Base-by-base conservation (phyloP, 202 grass and related monocot genomes). In the Bolboschoenoplectus hybrid region DNA sequence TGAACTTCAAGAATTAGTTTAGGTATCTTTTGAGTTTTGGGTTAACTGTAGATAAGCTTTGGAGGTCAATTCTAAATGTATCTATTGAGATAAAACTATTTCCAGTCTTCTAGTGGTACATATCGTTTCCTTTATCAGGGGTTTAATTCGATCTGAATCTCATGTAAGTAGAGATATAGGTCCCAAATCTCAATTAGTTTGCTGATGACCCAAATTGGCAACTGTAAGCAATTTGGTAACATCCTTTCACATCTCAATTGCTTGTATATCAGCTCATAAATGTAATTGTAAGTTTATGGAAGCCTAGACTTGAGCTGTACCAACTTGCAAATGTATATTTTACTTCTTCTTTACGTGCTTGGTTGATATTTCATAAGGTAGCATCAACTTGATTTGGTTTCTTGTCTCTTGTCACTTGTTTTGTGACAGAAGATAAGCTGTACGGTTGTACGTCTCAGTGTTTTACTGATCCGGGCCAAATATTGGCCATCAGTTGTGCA, bases 281-380 rank as follows among this genome's bases (percentile, higher is more conserved):
- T 76, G 50, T 38, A 76, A 16, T 76, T 76, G 6, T 55, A 16
- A 16, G 49, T 35, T 55, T 55, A 36, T 76, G 38, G 41, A 76
- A 76, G 11, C 26, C 32, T 76, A 51, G 26, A 10, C 73, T 53
- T 16, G 50, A 55, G 26, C 47, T 51, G 10, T 16, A 52, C 26
- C 49, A 76, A 36, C 50, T 38, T 11, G 12, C 50, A 46, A 46
- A 76, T 52, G 49, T 43, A 76, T 51, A 35, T 55, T 36, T 53
- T 38, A n/a, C 73, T 53, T 55, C 73, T 38, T 76, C 67, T 71
- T 76, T 76, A 17, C 11, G 38, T 55, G 43, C 41, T 72, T 7
- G 2, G 44, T 43, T 69, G 67, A 44, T 69, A 69, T 17, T 69
- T 72, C 40, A 47, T 2, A 72, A 72, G 16, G 68, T 0, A 53